Percentiles rank a stretch among this genome's conserved stretches.
phyloP scores from a whole-genome alignment of 805 yeast genomes.

The Saturnispora dispora region DNA sequence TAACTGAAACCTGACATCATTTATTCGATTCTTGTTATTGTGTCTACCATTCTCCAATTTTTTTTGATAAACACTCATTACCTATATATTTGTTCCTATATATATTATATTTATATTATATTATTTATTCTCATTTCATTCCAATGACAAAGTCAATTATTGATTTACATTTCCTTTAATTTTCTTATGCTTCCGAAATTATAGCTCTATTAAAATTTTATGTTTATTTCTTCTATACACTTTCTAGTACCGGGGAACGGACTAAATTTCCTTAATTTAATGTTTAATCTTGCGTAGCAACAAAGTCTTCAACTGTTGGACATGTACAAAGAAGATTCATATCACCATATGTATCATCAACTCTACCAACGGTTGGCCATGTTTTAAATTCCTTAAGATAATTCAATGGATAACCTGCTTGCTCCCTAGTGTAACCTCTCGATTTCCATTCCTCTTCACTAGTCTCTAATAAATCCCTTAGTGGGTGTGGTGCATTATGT shows the following conservation, averaged over 20 bases:
- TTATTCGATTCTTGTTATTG: background rate
- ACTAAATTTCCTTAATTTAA: background rate
- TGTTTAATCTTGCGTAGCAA: conserved; percentile 16
- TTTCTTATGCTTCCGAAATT: background rate
- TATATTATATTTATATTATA: background rate
- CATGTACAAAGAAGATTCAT: conserved; percentile 89
- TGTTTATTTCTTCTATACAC: background rate
- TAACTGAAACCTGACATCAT: background rate
- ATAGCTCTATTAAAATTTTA: background rate
- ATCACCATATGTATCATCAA: conserved; percentile 94
- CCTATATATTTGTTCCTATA: background rate
- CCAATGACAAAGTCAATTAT: conserved; percentile 3
- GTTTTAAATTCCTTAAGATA: conserved; percentile 66
- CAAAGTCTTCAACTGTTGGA: conserved; percentile 74
- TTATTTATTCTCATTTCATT: conserved; percentile 4
- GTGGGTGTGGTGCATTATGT: conserved; percentile 88
- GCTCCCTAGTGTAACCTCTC: conserved; percentile 85
- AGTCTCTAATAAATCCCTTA: conserved; percentile 62
- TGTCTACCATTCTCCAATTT: background rate
- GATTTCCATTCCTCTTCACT: conserved; percentile 60
- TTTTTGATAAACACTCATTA: background rate
- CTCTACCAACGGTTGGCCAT: conserved; percentile 92
- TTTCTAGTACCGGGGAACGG: background rate
- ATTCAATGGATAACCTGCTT: conserved; percentile 89
- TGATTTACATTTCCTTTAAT: background rate